phyloP scores from a whole-genome alignment of 2,329 filamentous ascomycete genomes.

The Ramularia endophylla region DNA sequence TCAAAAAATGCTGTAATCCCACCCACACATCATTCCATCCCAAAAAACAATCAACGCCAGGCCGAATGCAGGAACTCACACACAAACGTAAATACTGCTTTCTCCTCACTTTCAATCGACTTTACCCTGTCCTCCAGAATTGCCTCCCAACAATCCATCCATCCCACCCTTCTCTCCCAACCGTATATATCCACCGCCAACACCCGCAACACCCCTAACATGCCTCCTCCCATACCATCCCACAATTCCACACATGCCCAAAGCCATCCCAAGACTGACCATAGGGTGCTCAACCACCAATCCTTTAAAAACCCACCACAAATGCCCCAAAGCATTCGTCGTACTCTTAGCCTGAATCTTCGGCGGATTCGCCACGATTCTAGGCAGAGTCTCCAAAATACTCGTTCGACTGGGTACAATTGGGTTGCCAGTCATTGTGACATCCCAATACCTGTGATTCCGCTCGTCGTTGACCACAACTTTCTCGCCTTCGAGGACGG shows the following conservation, averaged over 20 bases:
- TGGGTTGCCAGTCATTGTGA: slow-evolving; percentile 77
- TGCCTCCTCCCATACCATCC: slow-evolving; percentile 26
- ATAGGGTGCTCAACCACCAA: slow-evolving; percentile 41
- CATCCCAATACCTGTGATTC: slow-evolving; percentile 92
- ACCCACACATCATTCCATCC: not conserved
- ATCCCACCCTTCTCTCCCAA: slow-evolving; percentile 55
- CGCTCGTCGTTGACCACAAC: slow-evolving; percentile 98
- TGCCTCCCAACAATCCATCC: slow-evolving; percentile 58
- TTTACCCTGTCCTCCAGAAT: slow-evolving; percentile 32
- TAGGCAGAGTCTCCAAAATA: slow-evolving; percentile 78
- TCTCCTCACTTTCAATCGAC: slow-evolving; percentile 5
- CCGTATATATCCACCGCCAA: slow-evolving; percentile 29
- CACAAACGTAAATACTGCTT: not conserved
- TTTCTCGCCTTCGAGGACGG: slow-evolving; percentile 79
- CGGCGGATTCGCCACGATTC: slow-evolving; percentile 62
- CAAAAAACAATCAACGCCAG: slow-evolving; percentile 1
- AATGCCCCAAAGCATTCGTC: slow-evolving; percentile 63
- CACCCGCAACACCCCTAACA: slow-evolving; percentile 16
- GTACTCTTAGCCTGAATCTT: slow-evolving; percentile 72
- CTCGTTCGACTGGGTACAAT: slow-evolving; percentile 86
- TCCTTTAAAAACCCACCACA: slow-evolving; percentile 49
- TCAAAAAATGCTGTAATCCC: too few species aligned
- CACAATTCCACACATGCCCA: slow-evolving; percentile 41
- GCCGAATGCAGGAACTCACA: not conserved
- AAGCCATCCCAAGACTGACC: slow-evolving; percentile 48